phyloP scores from a whole-genome alignment of 371 early-diverging fungal genomes.

The Entomophthora muscae region DNA sequence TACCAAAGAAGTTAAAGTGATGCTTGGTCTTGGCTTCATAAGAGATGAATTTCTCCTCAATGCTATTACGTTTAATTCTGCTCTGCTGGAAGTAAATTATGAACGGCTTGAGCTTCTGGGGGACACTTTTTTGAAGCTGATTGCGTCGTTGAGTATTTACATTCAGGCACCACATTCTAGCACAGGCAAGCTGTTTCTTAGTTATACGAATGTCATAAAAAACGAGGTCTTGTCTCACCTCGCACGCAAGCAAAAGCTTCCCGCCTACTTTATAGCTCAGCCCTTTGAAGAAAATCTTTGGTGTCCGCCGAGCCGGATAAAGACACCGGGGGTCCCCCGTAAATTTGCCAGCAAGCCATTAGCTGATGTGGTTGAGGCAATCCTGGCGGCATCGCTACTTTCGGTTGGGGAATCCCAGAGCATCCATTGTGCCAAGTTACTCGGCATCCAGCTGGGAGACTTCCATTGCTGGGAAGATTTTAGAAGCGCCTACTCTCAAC shows the following conservation, averaged over 20 bases:
- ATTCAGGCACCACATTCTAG: conserved; percentile 35
- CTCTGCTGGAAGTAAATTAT: conserved; percentile 55
- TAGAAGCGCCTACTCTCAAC: not conserved
- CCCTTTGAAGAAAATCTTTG: conserved; percentile 44
- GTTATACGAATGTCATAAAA: conserved; percentile 54
- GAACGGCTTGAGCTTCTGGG: conserved; percentile 92
- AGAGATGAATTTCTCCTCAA: conserved; percentile 29
- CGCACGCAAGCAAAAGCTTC: conserved; percentile 36
- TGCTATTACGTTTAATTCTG: conserved; percentile 57
- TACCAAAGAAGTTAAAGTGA: conserved; percentile 27
- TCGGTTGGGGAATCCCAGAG: conserved; percentile 42
- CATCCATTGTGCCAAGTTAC: conserved; percentile 29
- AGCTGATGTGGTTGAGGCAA: conserved; percentile 81
- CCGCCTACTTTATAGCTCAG: conserved; percentile 31
- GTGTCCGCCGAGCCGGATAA: conserved; percentile 24
- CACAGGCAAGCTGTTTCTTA: conserved; percentile 28
- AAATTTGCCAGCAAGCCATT: conserved; percentile 69
- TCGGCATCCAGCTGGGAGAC: conserved; percentile 32
- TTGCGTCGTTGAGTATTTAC: conserved; percentile 57
- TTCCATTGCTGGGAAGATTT: not conserved
- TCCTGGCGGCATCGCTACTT: conserved; percentile 61
- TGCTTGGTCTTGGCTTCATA: conserved; percentile 22
- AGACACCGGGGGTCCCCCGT: not conserved
- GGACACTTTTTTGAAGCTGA: conserved; percentile 80
- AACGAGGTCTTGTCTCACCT: conserved; percentile 45